Evolutionary conservation across 306 rosid species (phyloP), one percentile per base, ranked within the genome.

Genomic region (Cicer chorassanicum): DNA sequence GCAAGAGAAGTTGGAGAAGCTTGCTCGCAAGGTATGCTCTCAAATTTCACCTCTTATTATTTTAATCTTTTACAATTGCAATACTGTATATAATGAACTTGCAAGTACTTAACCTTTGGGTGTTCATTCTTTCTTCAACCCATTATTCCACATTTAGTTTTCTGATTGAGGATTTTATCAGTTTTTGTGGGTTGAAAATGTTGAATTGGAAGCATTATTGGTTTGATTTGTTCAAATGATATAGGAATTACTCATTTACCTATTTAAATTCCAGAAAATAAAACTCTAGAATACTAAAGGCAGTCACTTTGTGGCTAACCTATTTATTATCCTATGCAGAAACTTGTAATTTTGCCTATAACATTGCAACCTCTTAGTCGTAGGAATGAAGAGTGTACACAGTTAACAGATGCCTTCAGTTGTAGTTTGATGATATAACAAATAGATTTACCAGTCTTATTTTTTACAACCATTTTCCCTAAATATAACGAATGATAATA

Each of bases 1-100:
- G 87, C 90, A 80, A 71, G 93, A 92, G 88, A 92, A 90, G 72
- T 82, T 93, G 86, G 97, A 89, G 87, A 88, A 92, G 82, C 93
- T 93, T 83, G 98, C 96, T 16, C 93, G 89, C 72, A 81, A 90
- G 91, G 98, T 90, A 87, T 70, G 72, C 38, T 50, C 61, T 70
- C 16, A 24, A 66, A 24, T 39, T 60, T 56, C 18, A 43, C 63
- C 44, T 76, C 15, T 53, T 72, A 39, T 42, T 48, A 18, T 53
- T 74, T 68, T 18, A 44, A 44, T 48, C 4, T 53, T 38, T 63
- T 21, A 29, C 9, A 12, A 70, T 69, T 64, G 68, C 10, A 21
- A 41, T 56, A 19, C 8, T 45, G 70, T 29, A 8, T 15, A 5
- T 72, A 16, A 18, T 71, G 42, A 19, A 70, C 45, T 53, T 73